Conservation (phyloP, 164 flowering plant species). For the Vitis riparia region DNA sequence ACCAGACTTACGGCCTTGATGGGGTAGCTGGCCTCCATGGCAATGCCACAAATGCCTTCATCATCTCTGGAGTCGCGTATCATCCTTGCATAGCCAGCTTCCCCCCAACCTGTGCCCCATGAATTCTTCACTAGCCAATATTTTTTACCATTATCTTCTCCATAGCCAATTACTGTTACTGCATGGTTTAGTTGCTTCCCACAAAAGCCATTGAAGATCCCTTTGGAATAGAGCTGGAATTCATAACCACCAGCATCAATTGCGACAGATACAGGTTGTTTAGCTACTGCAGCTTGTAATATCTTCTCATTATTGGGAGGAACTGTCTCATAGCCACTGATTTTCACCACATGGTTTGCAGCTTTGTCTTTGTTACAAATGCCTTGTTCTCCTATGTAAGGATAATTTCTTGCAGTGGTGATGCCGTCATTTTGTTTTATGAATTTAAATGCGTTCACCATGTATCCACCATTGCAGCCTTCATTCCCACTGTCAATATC, state of each 20-base stretch:
- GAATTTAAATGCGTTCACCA: constrained; percentile 46
- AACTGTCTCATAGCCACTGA: constrained; percentile 34
- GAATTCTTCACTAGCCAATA: constrained; percentile 71
- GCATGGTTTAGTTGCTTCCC: constrained; percentile 49
- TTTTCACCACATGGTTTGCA: constrained; percentile 24
- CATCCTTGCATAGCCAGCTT: constrained; percentile 48
- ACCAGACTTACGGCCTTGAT: constrained; percentile 1
- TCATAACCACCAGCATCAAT: constrained; percentile 43
- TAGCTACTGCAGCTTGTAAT: constrained; percentile 37
- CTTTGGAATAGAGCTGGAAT: constrained; percentile 51
- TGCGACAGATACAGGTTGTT: constrained; percentile 60
- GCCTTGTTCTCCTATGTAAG: constrained; percentile 31
- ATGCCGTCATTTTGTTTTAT: constrained; percentile 36
- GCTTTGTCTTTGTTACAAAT: constrained; percentile 26
- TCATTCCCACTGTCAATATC: constrained; percentile 22
- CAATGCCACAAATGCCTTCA: constrained; percentile 53
- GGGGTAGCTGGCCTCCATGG: constrained; percentile 53
- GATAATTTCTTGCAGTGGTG: constrained; percentile 37
- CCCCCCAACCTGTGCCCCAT: constrained; percentile 68
- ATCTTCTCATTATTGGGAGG: constrained; percentile 29
- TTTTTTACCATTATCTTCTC: constrained; percentile 29
- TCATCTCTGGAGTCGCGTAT: constrained; percentile 22
- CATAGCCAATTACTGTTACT: constrained; percentile 59
- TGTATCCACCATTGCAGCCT: constrained; percentile 58
- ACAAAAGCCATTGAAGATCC: constrained; percentile 41